phyloP scores from a whole-genome alignment of 257 asterid genomes.

The Jacaranda copaia region DNA sequence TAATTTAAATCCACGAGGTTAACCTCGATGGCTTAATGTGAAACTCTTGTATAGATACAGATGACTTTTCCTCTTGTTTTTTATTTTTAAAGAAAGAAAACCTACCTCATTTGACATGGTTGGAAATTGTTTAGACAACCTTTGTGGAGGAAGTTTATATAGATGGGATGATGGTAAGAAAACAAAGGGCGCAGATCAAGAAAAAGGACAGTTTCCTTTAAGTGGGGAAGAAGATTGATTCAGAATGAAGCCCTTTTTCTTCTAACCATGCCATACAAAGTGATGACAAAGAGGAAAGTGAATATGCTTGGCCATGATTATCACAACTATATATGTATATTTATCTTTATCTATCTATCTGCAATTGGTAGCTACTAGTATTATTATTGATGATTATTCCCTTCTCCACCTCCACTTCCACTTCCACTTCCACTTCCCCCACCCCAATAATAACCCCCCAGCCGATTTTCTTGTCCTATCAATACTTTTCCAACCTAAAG shows the following conservation, averaged over 20 bases:
- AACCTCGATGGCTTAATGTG: too few relatives aligned
- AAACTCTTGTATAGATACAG: too few relatives aligned
- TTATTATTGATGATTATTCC: slow-evolving; percentile 46
- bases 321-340: slow-evolving; percentile 28
- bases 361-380: not conserved
- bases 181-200: slow-evolving; percentile 20
- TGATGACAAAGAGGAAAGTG: slow-evolving; percentile 75
- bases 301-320: slow-evolving; percentile 59
- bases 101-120: not conserved
- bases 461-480: slow-evolving; percentile 56
- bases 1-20: too few relatives aligned
- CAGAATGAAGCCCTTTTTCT: not conserved
- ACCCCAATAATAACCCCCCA: slow-evolving; percentile 31
- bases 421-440: slow-evolving; percentile 34
- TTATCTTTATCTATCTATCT: not conserved
- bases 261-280: slow-evolving; percentile 62
- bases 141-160: slow-evolving; percentile 8
- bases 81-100: not conserved
- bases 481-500: slow-evolving; percentile 47
- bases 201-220: slow-evolving; percentile 15
- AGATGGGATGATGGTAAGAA: slow-evolving; percentile 25
- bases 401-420: slow-evolving; percentile 39
- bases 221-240: not conserved
- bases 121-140: slow-evolving; percentile 16
- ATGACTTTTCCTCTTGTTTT: too few relatives aligned